A percentile compares a stretch with the other conserved stretches of the same genome.
These are phyloP conservation scores for Schizothecium vesticola DNA, from an alignment of 495 filamentous ascomycete genomes.

Conservation along the genomic window DNA sequence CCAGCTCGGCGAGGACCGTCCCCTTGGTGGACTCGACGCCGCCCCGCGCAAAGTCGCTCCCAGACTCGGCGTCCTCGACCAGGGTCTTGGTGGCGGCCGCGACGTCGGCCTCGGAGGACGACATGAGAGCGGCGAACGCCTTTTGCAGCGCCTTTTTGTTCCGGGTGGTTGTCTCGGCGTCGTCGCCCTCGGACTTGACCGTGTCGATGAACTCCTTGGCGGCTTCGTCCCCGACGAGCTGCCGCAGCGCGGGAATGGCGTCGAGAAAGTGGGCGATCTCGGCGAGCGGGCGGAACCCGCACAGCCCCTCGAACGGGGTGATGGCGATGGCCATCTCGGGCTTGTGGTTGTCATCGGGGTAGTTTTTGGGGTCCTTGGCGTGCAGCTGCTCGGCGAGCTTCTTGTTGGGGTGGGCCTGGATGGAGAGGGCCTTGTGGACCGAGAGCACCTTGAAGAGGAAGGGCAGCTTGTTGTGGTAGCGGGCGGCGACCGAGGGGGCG, in stretches of 20 bases:
- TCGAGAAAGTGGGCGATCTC: slow-evolving; percentile 86
- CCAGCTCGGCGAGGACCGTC: slow-evolving; percentile 67
- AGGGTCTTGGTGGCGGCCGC: slow-evolving; percentile 60
- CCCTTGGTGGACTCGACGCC: slow-evolving; percentile 57
- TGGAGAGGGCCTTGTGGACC: slow-evolving; percentile 88
- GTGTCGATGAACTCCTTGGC: slow-evolving; percentile 63
- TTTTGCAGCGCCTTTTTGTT: slow-evolving; percentile 79
- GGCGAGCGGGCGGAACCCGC: slow-evolving; percentile 82
- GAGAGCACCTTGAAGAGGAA: slow-evolving; percentile 98
- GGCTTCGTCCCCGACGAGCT: slow-evolving; percentile 66
- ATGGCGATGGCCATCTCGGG: slow-evolving; percentile 98
- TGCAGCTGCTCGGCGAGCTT: slow-evolving; percentile 89
- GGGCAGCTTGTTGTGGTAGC: slow-evolving; percentile 60
- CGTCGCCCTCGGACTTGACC: slow-evolving; percentile 56
- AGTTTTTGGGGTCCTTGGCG: slow-evolving; percentile 81
- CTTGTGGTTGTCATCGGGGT: slow-evolving; percentile 99
- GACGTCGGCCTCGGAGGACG: slow-evolving; percentile 60
- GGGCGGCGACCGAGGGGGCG: slow-evolving; percentile 60
- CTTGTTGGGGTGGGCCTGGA: slow-evolving; percentile 98
- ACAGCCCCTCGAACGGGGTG: slow-evolving; percentile 91
- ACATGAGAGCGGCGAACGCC: slow-evolving; percentile 75
- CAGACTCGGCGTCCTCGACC: slow-evolving; percentile 62
- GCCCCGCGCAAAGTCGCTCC: slow-evolving; percentile 56
- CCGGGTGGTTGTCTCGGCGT: slow-evolving; percentile 40
- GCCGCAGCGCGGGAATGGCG: slow-evolving; percentile 64